phyloP scores from a whole-genome alignment of 306 rosid species.

The Quercus dentata region DNA sequence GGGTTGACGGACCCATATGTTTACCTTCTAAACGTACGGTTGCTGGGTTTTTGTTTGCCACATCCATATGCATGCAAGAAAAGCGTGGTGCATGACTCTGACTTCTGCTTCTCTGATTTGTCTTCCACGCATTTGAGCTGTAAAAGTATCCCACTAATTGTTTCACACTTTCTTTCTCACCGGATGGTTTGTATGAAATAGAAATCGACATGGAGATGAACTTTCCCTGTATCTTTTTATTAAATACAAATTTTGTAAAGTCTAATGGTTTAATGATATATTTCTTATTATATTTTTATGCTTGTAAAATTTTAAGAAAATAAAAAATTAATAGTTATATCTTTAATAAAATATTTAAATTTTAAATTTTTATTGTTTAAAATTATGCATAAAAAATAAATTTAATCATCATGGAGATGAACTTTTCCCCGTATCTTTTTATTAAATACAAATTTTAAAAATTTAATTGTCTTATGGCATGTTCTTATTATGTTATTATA shows the following conservation, averaged over 20 bases:
- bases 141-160: neutral
- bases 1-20: conserved; percentile 21
- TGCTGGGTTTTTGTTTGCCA: conserved; percentile 5
- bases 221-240: too few relatives aligned
- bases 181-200: neutral
- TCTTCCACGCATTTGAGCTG: neutral
- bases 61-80: neutral
- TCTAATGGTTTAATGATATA: rapidly evolving
- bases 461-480: rapidly evolving
- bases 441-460: too few relatives aligned
- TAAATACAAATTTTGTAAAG: too few relatives aligned
- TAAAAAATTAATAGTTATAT: too few relatives aligned
- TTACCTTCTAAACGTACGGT: neutral
- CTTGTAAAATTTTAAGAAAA: too few relatives aligned
- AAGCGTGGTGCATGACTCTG: neutral
- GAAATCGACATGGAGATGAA: neutral
- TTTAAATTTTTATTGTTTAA: rapidly evolving
- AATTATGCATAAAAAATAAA: too few relatives aligned
- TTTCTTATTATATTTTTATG: too few relatives aligned
- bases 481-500: too few relatives aligned
- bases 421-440: too few relatives aligned
- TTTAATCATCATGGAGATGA: too few relatives aligned
- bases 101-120: neutral
- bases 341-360: too few relatives aligned
- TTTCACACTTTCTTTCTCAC: neutral